These are phyloP conservation scores for Lactarius sp. DNA, from an alignment of 768 basidiomycete genomes.

Conservation along the genomic window DNA sequence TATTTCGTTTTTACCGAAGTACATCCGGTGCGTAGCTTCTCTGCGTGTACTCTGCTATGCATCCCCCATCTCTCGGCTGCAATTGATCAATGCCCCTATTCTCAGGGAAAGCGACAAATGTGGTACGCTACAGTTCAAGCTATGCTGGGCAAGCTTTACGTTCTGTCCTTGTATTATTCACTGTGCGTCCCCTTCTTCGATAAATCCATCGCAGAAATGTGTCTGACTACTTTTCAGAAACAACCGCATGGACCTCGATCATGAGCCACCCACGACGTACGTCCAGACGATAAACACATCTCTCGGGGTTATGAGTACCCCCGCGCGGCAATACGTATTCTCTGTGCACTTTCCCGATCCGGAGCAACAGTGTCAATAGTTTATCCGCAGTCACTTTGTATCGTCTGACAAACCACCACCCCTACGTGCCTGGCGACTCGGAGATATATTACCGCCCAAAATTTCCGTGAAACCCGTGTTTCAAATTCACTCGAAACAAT, in stretches of 20 bases:
- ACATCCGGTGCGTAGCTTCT: slow-evolving; percentile 14
- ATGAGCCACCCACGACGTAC: not conserved
- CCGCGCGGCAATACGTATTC: slow-evolving; percentile 1
- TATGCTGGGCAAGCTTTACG: slow-evolving; percentile 20
- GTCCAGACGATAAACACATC: not conserved
- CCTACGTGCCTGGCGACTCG: not conserved
- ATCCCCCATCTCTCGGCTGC: not conserved
- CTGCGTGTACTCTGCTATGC: too few relatives aligned
- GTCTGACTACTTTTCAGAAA: slow-evolving; percentile 12
- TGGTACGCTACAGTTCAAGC: slow-evolving; percentile 17
- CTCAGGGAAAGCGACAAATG: not conserved
- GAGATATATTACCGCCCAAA: not conserved
- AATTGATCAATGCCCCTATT: not conserved
- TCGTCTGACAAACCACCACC: not conserved
- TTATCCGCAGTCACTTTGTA: not conserved
- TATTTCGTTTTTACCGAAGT: slow-evolving; percentile 5
- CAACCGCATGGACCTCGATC: slow-evolving; percentile 14
- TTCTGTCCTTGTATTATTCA: slow-evolving; percentile 15
- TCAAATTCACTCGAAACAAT: not conserved
- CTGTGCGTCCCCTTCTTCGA: not conserved
- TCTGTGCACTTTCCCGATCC: not conserved
- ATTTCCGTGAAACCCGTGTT: too few relatives aligned
- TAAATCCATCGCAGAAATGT: not conserved
- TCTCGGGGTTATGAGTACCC: not conserved
- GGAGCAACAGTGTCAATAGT: slow-evolving; percentile 1